A percentile compares a stretch with the other conserved stretches of the same genome.
These are phyloP conservation scores for Phanerodontia chrysosporium DNA, from an alignment of 768 basidiomycete genomes.

Conservation along the genomic window DNA sequence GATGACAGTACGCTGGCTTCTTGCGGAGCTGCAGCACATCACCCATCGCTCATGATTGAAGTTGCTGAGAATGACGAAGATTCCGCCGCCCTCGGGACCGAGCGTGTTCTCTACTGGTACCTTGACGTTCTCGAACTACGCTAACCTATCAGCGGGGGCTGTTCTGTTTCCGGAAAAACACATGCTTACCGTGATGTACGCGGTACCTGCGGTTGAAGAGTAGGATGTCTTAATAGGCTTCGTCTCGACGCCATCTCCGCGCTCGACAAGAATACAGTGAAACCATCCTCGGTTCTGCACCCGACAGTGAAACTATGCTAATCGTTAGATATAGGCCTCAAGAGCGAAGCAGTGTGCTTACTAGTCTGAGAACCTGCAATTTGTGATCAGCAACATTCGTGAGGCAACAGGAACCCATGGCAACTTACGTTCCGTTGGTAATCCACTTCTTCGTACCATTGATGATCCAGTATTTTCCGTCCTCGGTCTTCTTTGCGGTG, in stretches of 20 bases:
- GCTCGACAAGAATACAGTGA: slow-evolving; percentile 87
- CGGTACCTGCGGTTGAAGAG: slow-evolving; percentile 83
- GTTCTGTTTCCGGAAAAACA: neutral
- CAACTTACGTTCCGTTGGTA: slow-evolving; percentile 61
- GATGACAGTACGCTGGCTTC: slow-evolving; percentile 60
- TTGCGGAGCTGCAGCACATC: slow-evolving; percentile 71
- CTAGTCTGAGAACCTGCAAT: slow-evolving; percentile 37
- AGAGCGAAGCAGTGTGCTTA: slow-evolving; percentile 7
- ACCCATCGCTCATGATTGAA: slow-evolving; percentile 97
- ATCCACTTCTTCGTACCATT: slow-evolving; percentile 90
- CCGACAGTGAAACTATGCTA: slow-evolving; percentile 60
- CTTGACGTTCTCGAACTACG: slow-evolving; percentile 67
- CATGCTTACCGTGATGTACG: slow-evolving; percentile 50
- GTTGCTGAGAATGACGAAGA: slow-evolving; percentile 71
- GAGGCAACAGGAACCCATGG: neutral
- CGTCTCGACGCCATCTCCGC: slow-evolving; percentile 78
- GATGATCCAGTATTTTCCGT: slow-evolving; percentile 82
- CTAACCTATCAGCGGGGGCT: neutral
- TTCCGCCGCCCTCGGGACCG: slow-evolving; percentile 71
- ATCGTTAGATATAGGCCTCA: slow-evolving; percentile 10
- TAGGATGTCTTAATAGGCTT: slow-evolving; percentile 89
- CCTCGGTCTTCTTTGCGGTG: slow-evolving; percentile 71
- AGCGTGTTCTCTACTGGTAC: slow-evolving; percentile 88
- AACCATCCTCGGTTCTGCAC: slow-evolving; percentile 68
- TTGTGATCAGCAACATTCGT: neutral